These are phyloP conservation scores for Lunasporangiospora selenospora DNA, from an alignment of 192 early-diverging fungal genomes.

Conservation along the genomic window DNA sequence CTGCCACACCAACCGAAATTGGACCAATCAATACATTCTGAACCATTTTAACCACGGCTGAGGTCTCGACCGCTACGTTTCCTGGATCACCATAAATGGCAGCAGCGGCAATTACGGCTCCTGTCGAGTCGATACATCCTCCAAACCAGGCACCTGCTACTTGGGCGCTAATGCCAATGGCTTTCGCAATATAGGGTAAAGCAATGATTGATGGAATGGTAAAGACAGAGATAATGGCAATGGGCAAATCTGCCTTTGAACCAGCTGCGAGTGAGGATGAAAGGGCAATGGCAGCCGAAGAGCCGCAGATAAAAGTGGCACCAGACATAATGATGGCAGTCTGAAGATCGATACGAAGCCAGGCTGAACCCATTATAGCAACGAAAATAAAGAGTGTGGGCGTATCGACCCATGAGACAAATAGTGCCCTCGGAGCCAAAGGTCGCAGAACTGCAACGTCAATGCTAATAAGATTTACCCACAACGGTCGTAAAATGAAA, in stretches of 20 bases:
- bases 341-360: slow-evolving; percentile 56
- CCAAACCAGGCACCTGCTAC: slow-evolving; percentile 64
- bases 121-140: slow-evolving; percentile 62
- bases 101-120: slow-evolving; percentile 60
- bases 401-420: slow-evolving; percentile 62
- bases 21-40: slow-evolving; percentile 63
- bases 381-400: slow-evolving; percentile 58
- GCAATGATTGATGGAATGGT: slow-evolving; percentile 62
- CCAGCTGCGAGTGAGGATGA: slow-evolving; percentile 51
- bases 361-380: slow-evolving; percentile 51
- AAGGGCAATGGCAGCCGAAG: slow-evolving; percentile 57
- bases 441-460: slow-evolving; percentile 52
- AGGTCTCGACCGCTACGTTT: slow-evolving; percentile 49
- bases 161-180: slow-evolving; percentile 36
- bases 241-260: slow-evolving; percentile 58
- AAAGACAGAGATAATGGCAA: slow-evolving; percentile 63
- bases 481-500: too few relatives aligned
- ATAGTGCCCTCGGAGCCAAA: slow-evolving; percentile 55
- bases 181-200: slow-evolving; percentile 59
- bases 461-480: too few relatives aligned
- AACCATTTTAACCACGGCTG: slow-evolving; percentile 64
- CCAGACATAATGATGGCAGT: slow-evolving; percentile 60
- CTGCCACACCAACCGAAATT: slow-evolving; percentile 55
- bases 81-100: slow-evolving; percentile 54
- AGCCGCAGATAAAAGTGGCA: slow-evolving; percentile 62